These are phyloP conservation scores for Kodamaea anthophila DNA, from an alignment of 1,139 yeast genomes.

Conservation along the genomic window DNA sequence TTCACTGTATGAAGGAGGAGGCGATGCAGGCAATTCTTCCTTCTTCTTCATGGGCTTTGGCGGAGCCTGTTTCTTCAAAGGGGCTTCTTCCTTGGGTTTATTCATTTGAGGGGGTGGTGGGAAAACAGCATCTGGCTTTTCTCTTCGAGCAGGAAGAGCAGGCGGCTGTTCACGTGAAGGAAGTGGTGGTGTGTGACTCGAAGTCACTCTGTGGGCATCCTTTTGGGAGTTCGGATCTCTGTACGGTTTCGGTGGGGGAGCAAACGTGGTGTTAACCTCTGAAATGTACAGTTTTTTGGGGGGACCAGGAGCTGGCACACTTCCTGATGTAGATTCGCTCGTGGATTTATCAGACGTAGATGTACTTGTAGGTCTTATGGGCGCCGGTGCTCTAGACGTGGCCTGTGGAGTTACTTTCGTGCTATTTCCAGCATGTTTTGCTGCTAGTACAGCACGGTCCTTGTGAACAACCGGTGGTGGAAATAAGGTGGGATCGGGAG, in stretches of 20 bases:
- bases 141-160: constrained; percentile 1
- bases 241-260: constrained; percentile 23
- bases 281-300: constrained; percentile 12
- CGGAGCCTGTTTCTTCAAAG: constrained; percentile 33
- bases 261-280: constrained; percentile 24
- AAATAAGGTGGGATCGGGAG: constrained; percentile 11
- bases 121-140: constrained; percentile 1
- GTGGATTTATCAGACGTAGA: too few relatives aligned
- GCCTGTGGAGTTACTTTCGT: constrained; percentile 4
- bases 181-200: background rate
- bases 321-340: background rate
- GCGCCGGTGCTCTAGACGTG: constrained; percentile 3
- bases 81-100: constrained; percentile 6
- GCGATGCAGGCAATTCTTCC: constrained; percentile 4
- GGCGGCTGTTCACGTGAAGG: background rate
- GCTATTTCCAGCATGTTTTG: constrained; percentile 3
- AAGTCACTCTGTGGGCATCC: background rate
- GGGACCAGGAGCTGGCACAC: constrained; percentile 1
- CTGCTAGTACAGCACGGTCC: constrained; percentile 7
- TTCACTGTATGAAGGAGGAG: constrained; percentile 24
- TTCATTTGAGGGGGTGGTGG: constrained; percentile 3
- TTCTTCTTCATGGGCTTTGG: constrained; percentile 36
- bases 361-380: constrained; percentile 5
- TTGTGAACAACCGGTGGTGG: constrained; percentile 12
- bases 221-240: too few relatives aligned